Evolutionary conservation across 352 stramenopile species (phyloP).

Genomic region (Pythium rishiriense): DNA sequence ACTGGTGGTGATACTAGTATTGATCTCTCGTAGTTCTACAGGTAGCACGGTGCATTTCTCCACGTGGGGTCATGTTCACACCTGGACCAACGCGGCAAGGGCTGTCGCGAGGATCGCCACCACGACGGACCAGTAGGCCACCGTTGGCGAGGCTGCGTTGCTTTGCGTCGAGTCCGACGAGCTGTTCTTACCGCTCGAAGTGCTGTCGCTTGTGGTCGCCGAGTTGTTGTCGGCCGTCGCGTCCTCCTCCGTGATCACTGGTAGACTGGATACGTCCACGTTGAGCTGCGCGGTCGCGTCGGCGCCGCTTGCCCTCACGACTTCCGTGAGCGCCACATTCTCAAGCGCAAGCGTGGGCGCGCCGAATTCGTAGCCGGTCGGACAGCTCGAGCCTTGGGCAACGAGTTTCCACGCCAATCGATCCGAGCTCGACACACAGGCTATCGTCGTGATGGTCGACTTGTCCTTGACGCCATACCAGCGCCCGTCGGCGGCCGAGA

Average conservation of each 20-base stretch:
- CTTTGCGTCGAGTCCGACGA: not conserved
- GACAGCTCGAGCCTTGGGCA: slow-evolving; percentile 44
- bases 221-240: slow-evolving; percentile 35
- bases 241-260: slow-evolving; percentile 44
- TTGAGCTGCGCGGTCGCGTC: slow-evolving; percentile 45
- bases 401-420: slow-evolving; percentile 51
- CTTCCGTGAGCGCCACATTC: slow-evolving; percentile 42
- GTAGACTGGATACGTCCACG: slow-evolving; percentile 49
- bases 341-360: slow-evolving; percentile 49
- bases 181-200: not conserved
- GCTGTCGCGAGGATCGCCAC: not conserved
- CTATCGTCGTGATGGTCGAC: slow-evolving; percentile 45
- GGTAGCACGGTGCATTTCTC: no score
- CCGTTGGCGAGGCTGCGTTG: not conserved
- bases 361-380: slow-evolving; percentile 34
- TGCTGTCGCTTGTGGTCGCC: not conserved
- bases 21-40: not conserved
- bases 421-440: slow-evolving; percentile 55
- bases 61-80: no score
- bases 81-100: not conserved
- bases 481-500: slow-evolving; percentile 49
- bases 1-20: not conserved
- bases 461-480: slow-evolving; percentile 52
- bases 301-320: slow-evolving; percentile 30
- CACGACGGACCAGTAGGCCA: not conserved